phyloP scores from a whole-genome alignment of 805 yeast species.

The Cyberlindnera suaveolens region DNA sequence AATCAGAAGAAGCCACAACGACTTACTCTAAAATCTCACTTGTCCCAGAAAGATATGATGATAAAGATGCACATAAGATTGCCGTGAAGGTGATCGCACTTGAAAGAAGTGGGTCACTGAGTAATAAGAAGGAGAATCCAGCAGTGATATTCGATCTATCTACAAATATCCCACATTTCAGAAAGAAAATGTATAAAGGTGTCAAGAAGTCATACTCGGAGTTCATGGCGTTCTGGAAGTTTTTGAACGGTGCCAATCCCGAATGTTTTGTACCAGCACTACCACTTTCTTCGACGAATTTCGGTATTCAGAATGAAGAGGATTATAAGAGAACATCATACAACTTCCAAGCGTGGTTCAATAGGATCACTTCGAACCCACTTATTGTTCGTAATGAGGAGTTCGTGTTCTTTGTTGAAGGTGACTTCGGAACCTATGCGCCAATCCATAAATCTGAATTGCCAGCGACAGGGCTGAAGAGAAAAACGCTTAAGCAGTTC shows the following conservation, averaged over 20 bases:
- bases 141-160: slow-evolving; percentile 64
- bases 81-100: slow-evolving; percentile 55
- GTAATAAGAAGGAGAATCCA: slow-evolving; percentile 68
- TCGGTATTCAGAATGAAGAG: slow-evolving; percentile 81
- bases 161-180: slow-evolving; percentile 68
- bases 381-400: slow-evolving; percentile 85
- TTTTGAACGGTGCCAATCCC: slow-evolving; percentile 72
- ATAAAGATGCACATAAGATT: slow-evolving; percentile 33
- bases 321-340: slow-evolving; percentile 51
- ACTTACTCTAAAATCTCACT: slow-evolving; percentile 1
- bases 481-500: slow-evolving; percentile 88
- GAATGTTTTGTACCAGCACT: slow-evolving; percentile 92
- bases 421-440: slow-evolving; percentile 52
- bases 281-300: slow-evolving; percentile 69
- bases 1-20: not conserved
- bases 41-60: slow-evolving; percentile 22
- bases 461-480: slow-evolving; percentile 78
- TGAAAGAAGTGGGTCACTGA: slow-evolving; percentile 51
- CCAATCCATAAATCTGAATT: slow-evolving; percentile 49
- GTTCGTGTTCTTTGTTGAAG: slow-evolving; percentile 74
- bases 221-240: slow-evolving; percentile 67
- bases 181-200: slow-evolving; percentile 64
- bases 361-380: slow-evolving; percentile 66
- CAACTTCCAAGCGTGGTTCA: slow-evolving; percentile 82
- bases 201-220: slow-evolving; percentile 79